Evolutionary conservation across 2,329 filamentous ascomycete species (phyloP), one percentile per base, ranked within the genome.

Genomic region (Whalleya microplaca): DNA sequence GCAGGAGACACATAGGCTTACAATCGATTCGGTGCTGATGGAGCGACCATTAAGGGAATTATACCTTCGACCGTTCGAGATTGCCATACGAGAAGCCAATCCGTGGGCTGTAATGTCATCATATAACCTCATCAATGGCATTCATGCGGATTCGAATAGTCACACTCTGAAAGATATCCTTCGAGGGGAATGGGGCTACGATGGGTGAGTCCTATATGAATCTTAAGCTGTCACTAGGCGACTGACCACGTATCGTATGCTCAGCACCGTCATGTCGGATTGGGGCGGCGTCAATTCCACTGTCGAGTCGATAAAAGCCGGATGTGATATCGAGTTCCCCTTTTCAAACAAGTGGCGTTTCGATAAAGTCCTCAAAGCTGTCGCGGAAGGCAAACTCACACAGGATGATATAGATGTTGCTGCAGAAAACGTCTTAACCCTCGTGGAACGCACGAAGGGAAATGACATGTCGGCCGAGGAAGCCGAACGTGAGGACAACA

Each of bases 61-160:
- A 0, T 91, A 91, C 62, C 80, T 91, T n/a, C 84, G 86, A 45
- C 88, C 88, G 0, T 91, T 91, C 61, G 87, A 91, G 73, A 89
- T 91, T 66, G 87, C 87, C 0, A 77, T 91, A 41, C 79, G 86
- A 44, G 85, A 90, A 62, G 84, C 86, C 14, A 85, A 88, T 53
- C 86, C 87, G 2, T 88, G 86, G 85, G 85, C 85, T 4, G 71
- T 89, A 44, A 90, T 90, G 87, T 82, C 83, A 3, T 85, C 85
- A 1, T 90, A 89, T 66, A 89, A 89, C 64, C 75, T 87, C 27
- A 73, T 89, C 63, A 89, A 89, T 67, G 86, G 86, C 3, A 71
- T 82, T 3, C 84, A 87, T 62, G 80, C 82, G 19, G 83, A 84
- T 59, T 80, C 84, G 77, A 83, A 86, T 62, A 72, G 69, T 14